Percentiles rank a stretch among this genome's conserved stretches.
These are phyloP conservation scores for Quercus cerris DNA, from an alignment of 306 rosid species.

Conservation along the genomic window DNA sequence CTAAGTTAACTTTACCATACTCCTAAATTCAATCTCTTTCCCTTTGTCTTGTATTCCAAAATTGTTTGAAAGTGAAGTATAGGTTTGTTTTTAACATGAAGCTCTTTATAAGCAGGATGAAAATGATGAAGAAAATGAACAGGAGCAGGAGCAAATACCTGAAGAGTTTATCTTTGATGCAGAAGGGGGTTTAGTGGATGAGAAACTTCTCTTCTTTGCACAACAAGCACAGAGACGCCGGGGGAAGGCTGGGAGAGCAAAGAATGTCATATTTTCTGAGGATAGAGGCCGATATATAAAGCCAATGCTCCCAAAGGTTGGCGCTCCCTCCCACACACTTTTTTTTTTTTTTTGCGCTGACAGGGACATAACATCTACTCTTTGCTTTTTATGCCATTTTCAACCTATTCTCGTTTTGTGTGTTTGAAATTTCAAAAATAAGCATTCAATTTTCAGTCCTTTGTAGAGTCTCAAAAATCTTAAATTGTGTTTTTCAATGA, in stretches of 20 bases:
- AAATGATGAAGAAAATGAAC: conserved; percentile 75
- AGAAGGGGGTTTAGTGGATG: conserved; percentile 96
- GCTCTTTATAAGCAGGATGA: conserved; percentile 57
- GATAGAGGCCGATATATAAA: conserved; percentile 96
- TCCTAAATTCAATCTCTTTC: not conserved
- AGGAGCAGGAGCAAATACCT: conserved; percentile 79
- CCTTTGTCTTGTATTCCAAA: not conserved
- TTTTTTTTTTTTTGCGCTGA: not conserved
- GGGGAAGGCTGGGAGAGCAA: conserved; percentile 98
- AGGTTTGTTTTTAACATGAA: conserved; percentile 23
- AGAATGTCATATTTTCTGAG: conserved; percentile 95
- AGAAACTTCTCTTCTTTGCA: conserved; percentile 95
- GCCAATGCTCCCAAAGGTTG: conserved; percentile 96
- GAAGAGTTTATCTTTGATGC: conserved; percentile 96
- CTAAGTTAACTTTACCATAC: not conserved
- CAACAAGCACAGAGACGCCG: conserved; percentile 93
- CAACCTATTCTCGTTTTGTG: not conserved
- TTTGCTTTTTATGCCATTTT: conserved; percentile 9
- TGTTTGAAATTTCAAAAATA: not conserved
- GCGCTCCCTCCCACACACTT: conserved; percentile 11
- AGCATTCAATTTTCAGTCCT: not conserved
- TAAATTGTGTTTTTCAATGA: not conserved
- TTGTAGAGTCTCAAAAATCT: conserved; percentile 3
- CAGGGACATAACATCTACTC: conserved; percentile 15
- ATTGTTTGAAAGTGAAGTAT: conserved; percentile 11